Evolutionary conservation across 768 basidiomycete species (phyloP).

Genomic region (Kwoniella europaea): DNA sequence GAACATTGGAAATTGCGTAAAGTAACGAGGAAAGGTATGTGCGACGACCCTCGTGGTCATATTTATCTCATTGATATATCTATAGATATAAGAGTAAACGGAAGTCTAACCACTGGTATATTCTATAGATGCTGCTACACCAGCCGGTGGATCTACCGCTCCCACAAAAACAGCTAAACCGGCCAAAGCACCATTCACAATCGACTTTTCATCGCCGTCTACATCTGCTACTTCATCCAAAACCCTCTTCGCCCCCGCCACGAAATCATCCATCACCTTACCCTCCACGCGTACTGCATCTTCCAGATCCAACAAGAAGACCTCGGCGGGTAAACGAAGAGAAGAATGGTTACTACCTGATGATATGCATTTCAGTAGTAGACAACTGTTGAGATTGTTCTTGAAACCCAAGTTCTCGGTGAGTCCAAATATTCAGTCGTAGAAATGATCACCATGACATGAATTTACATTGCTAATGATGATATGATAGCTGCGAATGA

Average conservation of each 20-base stretch:
- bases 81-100: background rate
- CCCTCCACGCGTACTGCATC: slow-evolving; percentile 20
- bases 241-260: slow-evolving; percentile 51
- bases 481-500: slow-evolving; percentile 77
- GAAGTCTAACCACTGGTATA: background rate
- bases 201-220: slow-evolving; percentile 60
- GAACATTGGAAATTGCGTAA: slow-evolving; percentile 96
- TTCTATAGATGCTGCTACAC: slow-evolving; percentile 50
- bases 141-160: slow-evolving; percentile 61
- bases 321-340: slow-evolving; percentile 51
- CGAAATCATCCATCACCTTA: slow-evolving; percentile 45
- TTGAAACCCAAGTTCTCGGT: slow-evolving; percentile 95
- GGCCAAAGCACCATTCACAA: slow-evolving; percentile 53
- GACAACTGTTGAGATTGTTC: slow-evolving; percentile 88
- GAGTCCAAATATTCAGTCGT: slow-evolving; percentile 53
- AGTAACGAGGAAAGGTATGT: slow-evolving; percentile 75
- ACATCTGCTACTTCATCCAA: slow-evolving; percentile 40
- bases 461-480: too few relatives aligned
- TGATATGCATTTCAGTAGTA: slow-evolving; percentile 95
- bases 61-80: background rate
- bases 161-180: slow-evolving; percentile 59
- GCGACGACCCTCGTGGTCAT: background rate
- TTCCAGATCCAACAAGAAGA: slow-evolving; percentile 30
- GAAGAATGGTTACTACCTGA: slow-evolving; percentile 78
- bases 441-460: background rate